Percentiles rank a stretch among this genome's conserved stretches.
These are phyloP conservation scores for Phoma sp. DNA, from an alignment of 2,329 filamentous ascomycete genomes.

Conservation along the genomic window DNA sequence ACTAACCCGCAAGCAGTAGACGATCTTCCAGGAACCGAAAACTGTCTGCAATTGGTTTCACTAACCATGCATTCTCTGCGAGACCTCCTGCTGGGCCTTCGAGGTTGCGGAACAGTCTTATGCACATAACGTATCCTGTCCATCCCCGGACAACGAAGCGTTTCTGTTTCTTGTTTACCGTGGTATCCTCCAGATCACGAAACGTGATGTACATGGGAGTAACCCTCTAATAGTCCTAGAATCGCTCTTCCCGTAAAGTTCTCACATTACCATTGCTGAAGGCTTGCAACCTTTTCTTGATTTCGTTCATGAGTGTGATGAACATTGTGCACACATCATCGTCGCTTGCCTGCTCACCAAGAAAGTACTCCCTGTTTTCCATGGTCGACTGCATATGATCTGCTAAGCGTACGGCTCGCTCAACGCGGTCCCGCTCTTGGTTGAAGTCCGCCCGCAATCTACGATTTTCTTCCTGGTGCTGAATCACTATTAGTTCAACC, in stretches of 20 bases:
- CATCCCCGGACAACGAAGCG: neutral
- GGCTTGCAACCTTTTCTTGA: neutral
- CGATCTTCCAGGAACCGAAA: neutral
- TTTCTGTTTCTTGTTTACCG: neutral
- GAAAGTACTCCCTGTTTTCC: neutral
- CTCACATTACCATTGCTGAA: neutral
- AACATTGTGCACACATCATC: neutral
- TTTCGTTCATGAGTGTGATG: neutral
- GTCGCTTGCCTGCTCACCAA: neutral
- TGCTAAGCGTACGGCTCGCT: neutral
- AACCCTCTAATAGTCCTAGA: neutral
- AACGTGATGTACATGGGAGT: neutral
- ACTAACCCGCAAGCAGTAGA: neutral
- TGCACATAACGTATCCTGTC: neutral
- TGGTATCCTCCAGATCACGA: neutral
- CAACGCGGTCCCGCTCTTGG: neutral
- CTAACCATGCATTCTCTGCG: neutral
- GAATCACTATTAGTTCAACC: too few species aligned
- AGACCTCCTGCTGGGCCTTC: neutral
- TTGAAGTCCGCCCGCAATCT: neutral
- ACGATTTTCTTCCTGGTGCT: neutral
- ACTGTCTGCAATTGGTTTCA: neutral
- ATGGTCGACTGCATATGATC: neutral
- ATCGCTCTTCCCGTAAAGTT: neutral
- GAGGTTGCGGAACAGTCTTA: neutral